A percentile compares a stretch with the other conserved stretches of the same genome.
phyloP scores from a whole-genome alignment of 164 flowering plant species.

The Cinnamomum chago region DNA sequence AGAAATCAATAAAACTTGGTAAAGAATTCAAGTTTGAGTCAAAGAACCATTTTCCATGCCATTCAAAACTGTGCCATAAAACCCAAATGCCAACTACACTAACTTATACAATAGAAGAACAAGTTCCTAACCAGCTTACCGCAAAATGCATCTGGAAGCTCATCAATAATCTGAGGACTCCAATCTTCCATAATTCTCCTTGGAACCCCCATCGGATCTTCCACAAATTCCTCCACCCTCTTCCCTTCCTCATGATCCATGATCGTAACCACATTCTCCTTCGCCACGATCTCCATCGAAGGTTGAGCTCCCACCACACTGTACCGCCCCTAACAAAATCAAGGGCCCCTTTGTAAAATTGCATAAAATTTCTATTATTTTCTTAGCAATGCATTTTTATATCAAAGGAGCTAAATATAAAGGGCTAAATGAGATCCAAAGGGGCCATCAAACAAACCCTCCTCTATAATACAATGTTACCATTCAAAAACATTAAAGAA shows the following conservation, averaged over 20 bases:
- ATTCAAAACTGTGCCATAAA: not conserved
- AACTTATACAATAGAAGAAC: not conserved
- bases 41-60: not conserved
- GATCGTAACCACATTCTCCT: constrained; percentile 56
- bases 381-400: not conserved
- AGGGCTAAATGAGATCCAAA: no score
- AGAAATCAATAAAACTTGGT: no score
- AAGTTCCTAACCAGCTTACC: constrained; percentile 36
- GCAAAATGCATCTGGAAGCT: constrained; percentile 77
- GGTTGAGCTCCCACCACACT: constrained; percentile 82
- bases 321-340: constrained; percentile 59
- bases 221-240: constrained; percentile 48
- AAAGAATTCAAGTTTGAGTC: no score
- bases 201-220: constrained; percentile 72
- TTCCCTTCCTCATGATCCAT: constrained; percentile 57
- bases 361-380: no score
- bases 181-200: constrained; percentile 55
- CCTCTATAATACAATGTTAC: not conserved
- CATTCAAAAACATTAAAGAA: no score
- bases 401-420: no score
- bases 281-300: constrained; percentile 66
- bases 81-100: no score
- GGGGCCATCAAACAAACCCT: no score
- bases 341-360: not conserved
- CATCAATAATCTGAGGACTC: constrained; percentile 61